Evolutionary conservation across 306 rosid genomes (phyloP), one percentile per base, ranked within the genome.

Genomic region (Trifolium pratense): DNA sequence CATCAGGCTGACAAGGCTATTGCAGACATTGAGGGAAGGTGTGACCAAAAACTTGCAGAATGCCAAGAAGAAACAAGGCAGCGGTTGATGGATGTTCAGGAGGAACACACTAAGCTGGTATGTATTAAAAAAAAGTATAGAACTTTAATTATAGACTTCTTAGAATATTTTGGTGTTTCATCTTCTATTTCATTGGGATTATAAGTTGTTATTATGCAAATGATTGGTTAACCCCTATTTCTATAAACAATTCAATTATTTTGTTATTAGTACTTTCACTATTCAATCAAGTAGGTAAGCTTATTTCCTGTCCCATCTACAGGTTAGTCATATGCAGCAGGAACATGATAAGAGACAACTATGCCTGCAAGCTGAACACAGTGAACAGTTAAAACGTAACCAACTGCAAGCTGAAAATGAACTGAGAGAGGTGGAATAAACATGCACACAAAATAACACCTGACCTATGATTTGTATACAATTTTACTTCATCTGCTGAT

Each of bases 51-150:
- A 76, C 77, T 94, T 64, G 85, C 82, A 61, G 95, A 88, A 43
- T 60, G 85, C 81, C 81, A 86, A 80, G 92, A 94, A 80, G 97
- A 91, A 81, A 81, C 95, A 68, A 83, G 76, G 77, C 87, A 81
- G 80, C 82, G 77, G 70, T 75, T 91, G 84, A 71, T 83, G 55
- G 77, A n/a, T 53, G 78, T 87, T 76, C 87, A 87, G 84, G 96
- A 88, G 76, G 96, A 89, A 80, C 95, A 94, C 43, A 71, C 87
- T 67, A 45, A 80, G 15, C 78, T 89, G 89, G 98, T 91, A 86
- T 75, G 80, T 76, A 68, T 75, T 49, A 40, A 62, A 52, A 73
- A 43, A 52, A 21, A 21, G 2, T 21, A n/a, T 21, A 21, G 51
- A 79, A 59, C 49, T 66, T 42, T 34, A 78, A 75, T 57, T 65